phyloP scores from a whole-genome alignment of 441 rosid species.

The Erodium texanum region DNA sequence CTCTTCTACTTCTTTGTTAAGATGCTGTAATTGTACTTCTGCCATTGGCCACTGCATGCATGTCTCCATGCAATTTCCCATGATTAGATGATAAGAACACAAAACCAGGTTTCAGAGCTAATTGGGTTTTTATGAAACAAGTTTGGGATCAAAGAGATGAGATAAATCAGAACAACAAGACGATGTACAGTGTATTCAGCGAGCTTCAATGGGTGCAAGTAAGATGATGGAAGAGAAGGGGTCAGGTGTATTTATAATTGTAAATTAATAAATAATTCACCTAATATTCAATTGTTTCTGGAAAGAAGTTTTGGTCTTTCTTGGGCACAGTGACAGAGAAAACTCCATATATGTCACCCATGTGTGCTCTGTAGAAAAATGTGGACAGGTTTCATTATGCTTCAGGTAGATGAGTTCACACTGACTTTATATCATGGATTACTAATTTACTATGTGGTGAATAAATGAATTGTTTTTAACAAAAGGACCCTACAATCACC shows the following conservation, averaged over 20 bases:
- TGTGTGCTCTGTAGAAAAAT: background rate
- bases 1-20: constrained; percentile 10
- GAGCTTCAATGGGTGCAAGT: no score
- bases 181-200: no score
- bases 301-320: no score
- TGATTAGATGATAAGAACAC: no score
- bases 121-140: no score
- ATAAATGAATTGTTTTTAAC: background rate
- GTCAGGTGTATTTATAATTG: background rate
- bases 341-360: background rate
- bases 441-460: background rate
- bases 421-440: background rate
- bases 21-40: constrained; percentile 15
- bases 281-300: background rate
- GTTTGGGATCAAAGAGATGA: no score
- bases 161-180: no score
- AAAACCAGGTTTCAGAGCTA: no score
- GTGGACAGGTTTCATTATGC: background rate
- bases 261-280: background rate
- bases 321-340: background rate
- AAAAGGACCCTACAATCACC: background rate
- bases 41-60: constrained; percentile 20
- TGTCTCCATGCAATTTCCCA: constrained; percentile 64
- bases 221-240: background rate
- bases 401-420: background rate